A percentile compares a stretch with the other conserved stretches of the same genome.
These are phyloP conservation scores for Rosa multiflora DNA, from an alignment of 306 rosid genomes.

Conservation along the genomic window DNA sequence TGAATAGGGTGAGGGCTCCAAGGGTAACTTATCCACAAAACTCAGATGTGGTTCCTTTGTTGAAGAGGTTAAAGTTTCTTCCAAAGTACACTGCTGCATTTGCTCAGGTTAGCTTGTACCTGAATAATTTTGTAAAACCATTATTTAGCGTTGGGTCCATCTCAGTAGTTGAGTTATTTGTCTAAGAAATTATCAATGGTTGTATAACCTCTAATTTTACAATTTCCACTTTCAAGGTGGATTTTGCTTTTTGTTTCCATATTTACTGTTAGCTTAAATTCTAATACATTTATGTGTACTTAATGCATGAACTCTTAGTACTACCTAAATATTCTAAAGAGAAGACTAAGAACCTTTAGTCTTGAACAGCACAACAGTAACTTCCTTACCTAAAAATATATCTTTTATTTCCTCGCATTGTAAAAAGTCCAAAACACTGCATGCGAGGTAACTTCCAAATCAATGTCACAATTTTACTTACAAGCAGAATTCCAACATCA, in stretches of 20 bases:
- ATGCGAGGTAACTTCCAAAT: neutral
- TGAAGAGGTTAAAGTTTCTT: constrained; percentile 66
- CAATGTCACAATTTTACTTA: neutral
- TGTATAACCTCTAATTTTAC: neutral
- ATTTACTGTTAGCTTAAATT: neutral
- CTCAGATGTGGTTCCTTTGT: constrained; percentile 86
- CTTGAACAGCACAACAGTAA: neutral
- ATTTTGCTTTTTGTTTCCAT: neutral
- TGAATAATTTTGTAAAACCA: constrained; percentile 4
- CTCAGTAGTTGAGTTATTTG: neutral
- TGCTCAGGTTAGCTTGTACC: constrained; percentile 69
- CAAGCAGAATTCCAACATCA: neutral
- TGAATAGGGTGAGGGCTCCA: constrained; percentile 89
- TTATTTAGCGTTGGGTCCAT: neutral
- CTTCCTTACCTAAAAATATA: neutral
- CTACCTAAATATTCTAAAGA: neutral
- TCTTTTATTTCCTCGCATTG: neutral
- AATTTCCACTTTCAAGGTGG: neutral
- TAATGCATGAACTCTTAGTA: neutral
- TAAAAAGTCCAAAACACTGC: neutral
- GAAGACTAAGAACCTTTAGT: neutral
- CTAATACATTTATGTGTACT: neutral
- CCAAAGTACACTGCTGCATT: constrained; percentile 60
- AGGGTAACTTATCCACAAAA: constrained; percentile 71
- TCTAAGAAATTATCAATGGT: neutral